Conservation (phyloP, 2,329 filamentous ascomycete genomes). For the Pseudocercospora ulei region DNA sequence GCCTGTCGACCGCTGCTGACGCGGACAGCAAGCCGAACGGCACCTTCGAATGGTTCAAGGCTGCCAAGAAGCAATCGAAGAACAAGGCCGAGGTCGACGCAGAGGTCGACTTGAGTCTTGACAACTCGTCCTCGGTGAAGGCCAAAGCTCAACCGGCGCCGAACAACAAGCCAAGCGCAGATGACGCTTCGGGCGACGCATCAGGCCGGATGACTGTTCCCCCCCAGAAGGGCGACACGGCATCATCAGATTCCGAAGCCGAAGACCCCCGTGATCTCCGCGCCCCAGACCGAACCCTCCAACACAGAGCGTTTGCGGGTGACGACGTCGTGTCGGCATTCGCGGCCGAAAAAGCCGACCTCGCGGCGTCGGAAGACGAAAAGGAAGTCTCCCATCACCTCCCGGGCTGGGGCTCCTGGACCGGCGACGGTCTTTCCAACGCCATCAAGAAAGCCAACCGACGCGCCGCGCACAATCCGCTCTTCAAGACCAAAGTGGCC, state of each 20-base stretch:
- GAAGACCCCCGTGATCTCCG: conserved; percentile 24
- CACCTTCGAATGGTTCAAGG: conserved; percentile 22
- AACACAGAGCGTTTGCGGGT: conserved; percentile 72
- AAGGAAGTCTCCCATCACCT: conserved; percentile 74
- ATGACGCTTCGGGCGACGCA: conserved; percentile 27
- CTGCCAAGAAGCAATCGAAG: conserved; percentile 22
- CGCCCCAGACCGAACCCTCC: conserved; percentile 48
- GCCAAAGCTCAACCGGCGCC: conserved; percentile 10
- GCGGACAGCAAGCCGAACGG: conserved; percentile 8
- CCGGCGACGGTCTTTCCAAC: conserved; percentile 69
- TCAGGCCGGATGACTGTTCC: conserved; percentile 41
- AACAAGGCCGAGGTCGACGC: conserved; percentile 21
- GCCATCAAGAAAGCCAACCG: conserved; percentile 56
- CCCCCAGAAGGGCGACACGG: conserved; percentile 31
- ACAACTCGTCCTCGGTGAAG: conserved; percentile 6
- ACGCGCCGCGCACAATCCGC: conserved; percentile 42
- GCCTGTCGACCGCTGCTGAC: conserved; percentile 12
- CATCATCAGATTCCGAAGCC: conserved; percentile 27
- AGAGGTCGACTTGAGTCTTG: conserved; percentile 13
- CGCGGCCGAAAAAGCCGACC: conserved; percentile 63
- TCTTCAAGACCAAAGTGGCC: conserved; percentile 48
- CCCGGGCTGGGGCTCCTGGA: conserved; percentile 90
- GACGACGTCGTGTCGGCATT: conserved; percentile 77
- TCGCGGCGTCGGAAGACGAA: conserved; percentile 67
- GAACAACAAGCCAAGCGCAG: conserved; percentile 19